Evolutionary conservation across 257 asterid species (phyloP), one percentile per base, ranked within the genome.

Genomic region (Fraxinus anomala): DNA sequence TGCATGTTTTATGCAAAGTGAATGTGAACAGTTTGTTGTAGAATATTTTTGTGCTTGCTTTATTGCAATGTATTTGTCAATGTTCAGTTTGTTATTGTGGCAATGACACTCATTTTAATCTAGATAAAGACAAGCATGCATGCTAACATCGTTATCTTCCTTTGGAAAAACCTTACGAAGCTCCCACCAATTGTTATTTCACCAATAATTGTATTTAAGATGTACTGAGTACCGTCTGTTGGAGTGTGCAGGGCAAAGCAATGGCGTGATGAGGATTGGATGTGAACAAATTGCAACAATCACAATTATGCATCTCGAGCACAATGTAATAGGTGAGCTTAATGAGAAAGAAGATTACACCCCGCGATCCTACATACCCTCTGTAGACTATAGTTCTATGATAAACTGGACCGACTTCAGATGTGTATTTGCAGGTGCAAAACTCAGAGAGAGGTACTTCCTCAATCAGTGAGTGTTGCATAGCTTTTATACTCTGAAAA

Each of bases 301-400:
- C 98, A 94, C 87, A 94, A 94, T 73, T 94, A 94, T 33, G 96
- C 97, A 65, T 94, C 97, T 66, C 90, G 97, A 75, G 88, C 91
- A 68, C 90, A 92, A 63, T 94, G 97, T 84, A 94, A 94, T 78
- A 89, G 94, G 98, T 93, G 73, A 74, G 92, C 61, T 24, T 76
- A 51, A 47, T 19, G 26, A 77, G 56, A 72, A 49, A 33, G 36
- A 33, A 33, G 31, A 28, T 28, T 28, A 28, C 31, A 28, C 31
- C 31, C 31, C 31, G 31, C 31, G 31, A 28, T 28, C 31, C 31
- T 1, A 28, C 31, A 28, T 28, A 28, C 36, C 36, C 36, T 33
- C 36, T 33, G 36, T 33, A 33, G 36, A 33, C 36, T 33, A 33
- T 33, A 33, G 36, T 33, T 33, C 36, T 33, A 33, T 33, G 4